Conservation (phyloP, 805 yeast species). For the Pichia insulana region DNA sequence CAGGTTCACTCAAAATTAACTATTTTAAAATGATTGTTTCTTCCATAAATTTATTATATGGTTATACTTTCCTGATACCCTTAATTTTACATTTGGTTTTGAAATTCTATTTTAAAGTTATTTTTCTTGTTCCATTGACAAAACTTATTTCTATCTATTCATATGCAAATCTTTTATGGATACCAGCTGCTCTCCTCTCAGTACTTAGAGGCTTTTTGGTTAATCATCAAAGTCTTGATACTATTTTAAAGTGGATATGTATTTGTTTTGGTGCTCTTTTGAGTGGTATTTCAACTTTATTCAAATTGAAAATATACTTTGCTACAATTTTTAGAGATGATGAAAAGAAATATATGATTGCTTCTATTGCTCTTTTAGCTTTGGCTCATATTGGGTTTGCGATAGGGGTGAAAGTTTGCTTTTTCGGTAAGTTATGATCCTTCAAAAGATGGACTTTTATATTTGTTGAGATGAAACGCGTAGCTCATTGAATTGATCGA, state of each 20-base stretch:
- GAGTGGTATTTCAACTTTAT: conserved; percentile 47
- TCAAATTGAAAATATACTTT: conserved; percentile 37
- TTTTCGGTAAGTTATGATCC: conserved; percentile 35
- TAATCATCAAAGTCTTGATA: conserved; percentile 35
- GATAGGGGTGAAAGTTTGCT: conserved; percentile 54
- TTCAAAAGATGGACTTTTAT: background rate
- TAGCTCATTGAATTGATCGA: no score
- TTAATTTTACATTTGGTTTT: conserved; percentile 41
- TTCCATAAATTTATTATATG: conserved; percentile 64
- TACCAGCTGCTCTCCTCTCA: conserved; percentile 64
- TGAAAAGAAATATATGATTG: conserved; percentile 29
- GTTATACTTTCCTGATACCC: conserved; percentile 68
- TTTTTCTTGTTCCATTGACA: conserved; percentile 39
- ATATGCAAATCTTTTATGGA: conserved; percentile 76
- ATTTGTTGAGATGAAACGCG: no score
- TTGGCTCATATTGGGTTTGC: conserved; percentile 50
- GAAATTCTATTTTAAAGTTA: conserved; percentile 45
- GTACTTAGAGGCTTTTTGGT: conserved; percentile 49
- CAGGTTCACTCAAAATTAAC: conserved; percentile 29
- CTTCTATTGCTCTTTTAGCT: conserved; percentile 34
- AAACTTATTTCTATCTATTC: conserved; percentile 72
- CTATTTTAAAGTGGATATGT: conserved; percentile 52
- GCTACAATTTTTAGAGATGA: conserved; percentile 27
- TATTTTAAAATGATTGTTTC: conserved; percentile 59
- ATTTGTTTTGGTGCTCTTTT: conserved; percentile 52